Percentiles rank a stretch among this genome's conserved stretches.
phyloP scores from a whole-genome alignment of 441 rosid genomes.

The Mallotus repandus region DNA sequence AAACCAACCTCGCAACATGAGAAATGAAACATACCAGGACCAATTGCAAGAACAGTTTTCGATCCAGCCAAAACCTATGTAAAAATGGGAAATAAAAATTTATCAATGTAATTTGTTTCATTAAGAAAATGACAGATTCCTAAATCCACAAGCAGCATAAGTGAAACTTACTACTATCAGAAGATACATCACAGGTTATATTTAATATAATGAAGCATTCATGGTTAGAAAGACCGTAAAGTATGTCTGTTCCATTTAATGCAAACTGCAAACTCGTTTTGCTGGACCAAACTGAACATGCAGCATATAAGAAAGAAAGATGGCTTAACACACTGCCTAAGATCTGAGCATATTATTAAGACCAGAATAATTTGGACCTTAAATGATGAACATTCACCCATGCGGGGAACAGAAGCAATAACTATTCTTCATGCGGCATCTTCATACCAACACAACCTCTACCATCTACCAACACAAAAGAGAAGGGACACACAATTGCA shows the following conservation, averaged over 20 bases:
- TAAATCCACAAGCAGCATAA: not conserved
- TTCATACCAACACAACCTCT: not conserved
- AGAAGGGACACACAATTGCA: not conserved
- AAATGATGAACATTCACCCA: not conserved
- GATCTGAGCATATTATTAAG: not conserved
- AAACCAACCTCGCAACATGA: not conserved
- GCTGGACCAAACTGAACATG: not conserved
- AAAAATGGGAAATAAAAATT: constrained; percentile 2
- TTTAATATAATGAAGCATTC: not conserved
- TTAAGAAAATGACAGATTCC: not conserved
- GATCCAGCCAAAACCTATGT: constrained; percentile 72
- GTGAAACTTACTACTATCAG: not conserved
- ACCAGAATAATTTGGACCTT: not conserved
- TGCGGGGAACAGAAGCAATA: not conserved
- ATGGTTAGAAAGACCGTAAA: not conserved
- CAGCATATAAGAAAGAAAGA: not conserved
- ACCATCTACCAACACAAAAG: not conserved
- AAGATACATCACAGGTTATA: not conserved
- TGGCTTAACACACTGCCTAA: not conserved
- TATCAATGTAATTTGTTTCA: constrained; percentile 6
- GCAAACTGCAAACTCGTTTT: not conserved
- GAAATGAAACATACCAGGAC: constrained; percentile 56
- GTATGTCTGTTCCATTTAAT: not conserved
- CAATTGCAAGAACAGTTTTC: constrained; percentile 79
- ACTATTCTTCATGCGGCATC: not conserved